Conservation (phyloP, 805 yeast genomes). For the Naumovozyma dairenensis region DNA sequence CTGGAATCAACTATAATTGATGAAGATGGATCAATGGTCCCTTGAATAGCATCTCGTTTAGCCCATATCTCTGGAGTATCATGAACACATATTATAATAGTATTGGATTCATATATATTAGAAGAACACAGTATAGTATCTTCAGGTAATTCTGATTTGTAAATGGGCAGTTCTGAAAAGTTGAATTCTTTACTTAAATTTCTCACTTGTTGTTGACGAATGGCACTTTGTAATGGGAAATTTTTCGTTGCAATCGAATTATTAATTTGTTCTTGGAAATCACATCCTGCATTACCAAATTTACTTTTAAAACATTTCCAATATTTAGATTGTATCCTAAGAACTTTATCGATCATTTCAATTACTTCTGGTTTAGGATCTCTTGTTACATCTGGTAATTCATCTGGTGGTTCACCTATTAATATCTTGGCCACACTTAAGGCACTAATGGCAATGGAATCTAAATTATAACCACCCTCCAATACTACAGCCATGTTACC, state of each 20-base stretch:
- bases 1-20: conserved; percentile 73
- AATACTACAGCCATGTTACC: conserved; percentile 84
- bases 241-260: conserved; percentile 31
- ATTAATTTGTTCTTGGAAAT: conserved; percentile 28
- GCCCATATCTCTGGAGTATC: conserved; percentile 95
- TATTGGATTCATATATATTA: conserved; percentile 55
- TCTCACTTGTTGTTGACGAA: conserved; percentile 60
- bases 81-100: conserved; percentile 64
- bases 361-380: conserved; percentile 71
- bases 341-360: conserved; percentile 71
- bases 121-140: conserved; percentile 44
- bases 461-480: conserved; percentile 95
- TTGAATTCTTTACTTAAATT: conserved; percentile 44
- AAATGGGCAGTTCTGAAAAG: conserved; percentile 61
- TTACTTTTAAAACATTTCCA: conserved; percentile 67
- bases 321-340: conserved; percentile 67
- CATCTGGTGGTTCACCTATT: conserved; percentile 92
- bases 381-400: conserved; percentile 38
- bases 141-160: conserved; percentile 29
- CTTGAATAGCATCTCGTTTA: conserved; percentile 66
- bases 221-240: conserved; percentile 55
- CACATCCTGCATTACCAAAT: conserved; percentile 46
- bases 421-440: conserved; percentile 84
- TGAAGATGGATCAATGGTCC: conserved; percentile 61
- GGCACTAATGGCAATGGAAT: conserved; percentile 83